These are phyloP conservation scores for Penicillium canescens DNA, from an alignment of 495 filamentous ascomycete genomes.

Conservation along the genomic window DNA sequence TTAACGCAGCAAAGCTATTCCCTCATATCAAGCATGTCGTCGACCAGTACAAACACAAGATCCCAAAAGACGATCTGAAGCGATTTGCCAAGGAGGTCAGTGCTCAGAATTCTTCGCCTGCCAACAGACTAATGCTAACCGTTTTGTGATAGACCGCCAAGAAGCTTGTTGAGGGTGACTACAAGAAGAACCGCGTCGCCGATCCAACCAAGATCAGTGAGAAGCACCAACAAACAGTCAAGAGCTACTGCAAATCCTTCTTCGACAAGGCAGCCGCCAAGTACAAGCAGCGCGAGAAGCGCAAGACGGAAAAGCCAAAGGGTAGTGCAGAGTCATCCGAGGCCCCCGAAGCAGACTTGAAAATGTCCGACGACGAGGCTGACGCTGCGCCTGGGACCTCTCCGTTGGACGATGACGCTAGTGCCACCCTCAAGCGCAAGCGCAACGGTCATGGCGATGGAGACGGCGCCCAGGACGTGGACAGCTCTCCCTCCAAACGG, in stretches of 20 bases:
- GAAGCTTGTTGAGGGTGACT: constrained; percentile 86
- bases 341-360: constrained; percentile 45
- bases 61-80: constrained; percentile 86
- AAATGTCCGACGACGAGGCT: constrained; percentile 59
- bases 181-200: constrained; percentile 78
- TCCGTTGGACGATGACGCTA: constrained; percentile 29
- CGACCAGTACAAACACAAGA: constrained; percentile 79
- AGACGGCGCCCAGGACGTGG: constrained; percentile 29
- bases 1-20: constrained; percentile 59
- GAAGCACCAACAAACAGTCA: constrained; percentile 79
- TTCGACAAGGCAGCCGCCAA: constrained; percentile 84
- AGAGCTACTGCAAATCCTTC: constrained; percentile 75
- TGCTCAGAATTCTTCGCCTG: neutral
- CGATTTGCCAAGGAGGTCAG: constrained; percentile 79
- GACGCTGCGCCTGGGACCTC: constrained; percentile 16
- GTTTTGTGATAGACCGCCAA: constrained; percentile 58
- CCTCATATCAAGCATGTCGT: constrained; percentile 82
- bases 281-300: constrained; percentile 66
- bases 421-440: constrained; percentile 24
- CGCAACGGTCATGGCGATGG: constrained; percentile 46
- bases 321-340: constrained; percentile 6
- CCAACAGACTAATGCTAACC: constrained; percentile 6
- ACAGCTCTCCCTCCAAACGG: constrained; percentile 35
- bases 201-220: constrained; percentile 79
- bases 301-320: constrained; percentile 53